A percentile compares a stretch with the other conserved stretches of the same genome.
These are phyloP conservation scores for Corymbia citriodora DNA, from an alignment of 441 rosid genomes.

Conservation along the genomic window DNA sequence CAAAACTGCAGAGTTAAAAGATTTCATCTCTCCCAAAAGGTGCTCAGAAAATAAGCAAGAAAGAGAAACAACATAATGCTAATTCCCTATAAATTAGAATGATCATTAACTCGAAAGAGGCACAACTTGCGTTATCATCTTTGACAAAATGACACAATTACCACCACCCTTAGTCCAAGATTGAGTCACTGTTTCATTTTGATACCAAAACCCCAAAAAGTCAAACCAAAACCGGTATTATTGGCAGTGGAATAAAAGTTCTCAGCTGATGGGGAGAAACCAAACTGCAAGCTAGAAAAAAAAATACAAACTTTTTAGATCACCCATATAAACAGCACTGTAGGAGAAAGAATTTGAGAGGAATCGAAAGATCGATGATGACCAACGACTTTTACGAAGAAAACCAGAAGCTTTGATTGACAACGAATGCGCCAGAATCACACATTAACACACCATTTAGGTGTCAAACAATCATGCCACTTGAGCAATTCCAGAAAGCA, in stretches of 20 bases:
- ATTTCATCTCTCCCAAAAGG: neutral
- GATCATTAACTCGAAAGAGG: neutral
- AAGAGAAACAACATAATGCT: neutral
- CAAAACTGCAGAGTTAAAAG: neutral
- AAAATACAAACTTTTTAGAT: neutral
- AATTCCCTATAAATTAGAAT: neutral
- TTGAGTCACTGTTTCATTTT: neutral
- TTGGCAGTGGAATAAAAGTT: neutral
- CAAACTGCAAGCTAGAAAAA: neutral
- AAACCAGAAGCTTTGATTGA: neutral
- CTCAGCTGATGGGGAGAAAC: neutral
- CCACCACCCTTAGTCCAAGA: neutral
- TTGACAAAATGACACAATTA: neutral
- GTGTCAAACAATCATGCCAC: neutral
- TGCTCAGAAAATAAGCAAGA: neutral
- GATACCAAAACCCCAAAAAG: neutral
- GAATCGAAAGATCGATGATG: neutral
- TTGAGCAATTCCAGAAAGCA: neutral
- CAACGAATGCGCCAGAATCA: neutral
- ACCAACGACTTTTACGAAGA: neutral
- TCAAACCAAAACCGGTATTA: neutral
- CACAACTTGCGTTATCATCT: neutral
- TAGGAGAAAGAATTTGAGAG: neutral
- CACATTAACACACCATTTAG: neutral
- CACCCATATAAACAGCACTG: neutral